Evolutionary conservation across 495 filamentous ascomycete genomes (phyloP), one percentile per base, ranked within the genome.

Genomic region (Penicillium paradoxum): DNA sequence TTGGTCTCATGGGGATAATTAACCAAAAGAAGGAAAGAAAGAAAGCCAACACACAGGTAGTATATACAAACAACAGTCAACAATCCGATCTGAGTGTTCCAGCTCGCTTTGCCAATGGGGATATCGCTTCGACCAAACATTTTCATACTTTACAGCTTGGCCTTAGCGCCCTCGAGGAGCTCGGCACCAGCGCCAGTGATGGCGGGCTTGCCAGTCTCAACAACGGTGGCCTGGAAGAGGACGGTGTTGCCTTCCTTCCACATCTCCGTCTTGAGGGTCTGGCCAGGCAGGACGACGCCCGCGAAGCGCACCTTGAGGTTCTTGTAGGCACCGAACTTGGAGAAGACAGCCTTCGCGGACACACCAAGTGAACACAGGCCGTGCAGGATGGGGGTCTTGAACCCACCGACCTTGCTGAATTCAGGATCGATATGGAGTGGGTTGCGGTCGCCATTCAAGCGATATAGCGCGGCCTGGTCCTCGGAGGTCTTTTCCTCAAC

Each of bases 261-360:
- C 89, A 96, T 95, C 83, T 97, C 93, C 27, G 91, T 97, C 62
- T 84, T 81, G 32, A 98, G 81, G 45, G 90, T 97, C 82, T 98
- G 89, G 6, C 93, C 95, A 1, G 93, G 95, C 21, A 92, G 59
- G 2, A 98, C 93, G 11, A 90, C 86, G 36, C 93, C 95, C 5
- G 90, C 91, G 73, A 98, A 98, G 54, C 93, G 74, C 6, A 97
- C 93, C 81, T 98, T 98, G 69, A 97, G 82, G 73, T 93, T 97
- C 78, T 86, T 89, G 75, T 86, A 95, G 49, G 79, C 70, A 18
- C 93, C 93, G 68, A 83, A 97, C 57, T 78, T 87, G 68, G 86
- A 77, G 67, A 91, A 87, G 39, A 98, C 83, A 55, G 90, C 89
- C 80, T 96, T 97, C 51, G 85, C 89, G 1, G 89, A 81, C 48